A percentile compares a stretch with the other conserved stretches of the same genome.
These are phyloP conservation scores for Candida ipomoeae DNA, from an alignment of 805 yeast species.

Conservation along the genomic window DNA sequence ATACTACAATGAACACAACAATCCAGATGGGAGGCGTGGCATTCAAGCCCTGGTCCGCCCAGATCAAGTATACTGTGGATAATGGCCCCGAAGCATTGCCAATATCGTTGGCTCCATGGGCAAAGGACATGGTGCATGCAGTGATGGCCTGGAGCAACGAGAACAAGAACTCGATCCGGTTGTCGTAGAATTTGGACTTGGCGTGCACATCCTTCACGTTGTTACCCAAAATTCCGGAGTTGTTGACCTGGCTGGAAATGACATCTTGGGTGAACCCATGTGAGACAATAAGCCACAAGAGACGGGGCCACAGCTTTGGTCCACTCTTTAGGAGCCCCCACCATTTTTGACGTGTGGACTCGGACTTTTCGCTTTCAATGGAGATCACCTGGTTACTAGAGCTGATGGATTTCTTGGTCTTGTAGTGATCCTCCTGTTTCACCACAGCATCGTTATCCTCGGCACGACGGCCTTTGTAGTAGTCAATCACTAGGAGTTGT, in stretches of 20 bases:
- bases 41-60: slow-evolving; percentile 52
- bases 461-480: slow-evolving; percentile 56
- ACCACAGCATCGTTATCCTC: slow-evolving; percentile 15
- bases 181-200: slow-evolving; percentile 62
- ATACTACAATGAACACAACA: slow-evolving; percentile 61
- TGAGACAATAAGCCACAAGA: slow-evolving; percentile 45
- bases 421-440: slow-evolving; percentile 14
- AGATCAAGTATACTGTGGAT: slow-evolving; percentile 58
- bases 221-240: slow-evolving; percentile 40
- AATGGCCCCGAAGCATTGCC: slow-evolving; percentile 77
- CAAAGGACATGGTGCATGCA: slow-evolving; percentile 76
- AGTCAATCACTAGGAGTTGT: slow-evolving; percentile 52
- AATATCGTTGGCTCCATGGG: slow-evolving; percentile 79
- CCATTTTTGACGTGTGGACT: slow-evolving; percentile 41
- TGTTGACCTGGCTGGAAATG: slow-evolving; percentile 42
- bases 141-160: slow-evolving; percentile 67
- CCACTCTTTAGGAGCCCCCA: slow-evolving; percentile 36
- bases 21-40: slow-evolving; percentile 70
- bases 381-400: slow-evolving; percentile 10
- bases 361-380: slow-evolving; percentile 18
- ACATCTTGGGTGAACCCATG: slow-evolving; percentile 69
- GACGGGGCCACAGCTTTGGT: slow-evolving; percentile 53
- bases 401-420: slow-evolving; percentile 10
- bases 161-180: slow-evolving; percentile 64
- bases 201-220: slow-evolving; percentile 49